Conservation (phyloP, 805 yeast species). For the Schwanniomyces vanrijiae region DNA sequence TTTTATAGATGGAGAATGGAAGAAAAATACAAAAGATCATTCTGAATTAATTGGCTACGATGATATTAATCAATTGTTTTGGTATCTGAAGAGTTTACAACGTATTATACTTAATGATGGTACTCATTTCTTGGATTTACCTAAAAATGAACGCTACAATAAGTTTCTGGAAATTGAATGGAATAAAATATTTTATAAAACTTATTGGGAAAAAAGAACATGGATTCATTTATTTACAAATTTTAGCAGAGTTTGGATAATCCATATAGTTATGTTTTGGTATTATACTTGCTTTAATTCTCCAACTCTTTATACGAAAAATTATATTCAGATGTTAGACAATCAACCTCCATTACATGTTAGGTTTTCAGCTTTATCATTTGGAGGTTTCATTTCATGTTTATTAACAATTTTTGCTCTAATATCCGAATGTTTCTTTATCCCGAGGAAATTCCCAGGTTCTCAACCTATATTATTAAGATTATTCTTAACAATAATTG, state of each 20-base stretch:
- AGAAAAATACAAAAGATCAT: conserved; percentile 69
- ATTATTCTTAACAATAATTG: conserved; percentile 12
- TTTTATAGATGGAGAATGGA: conserved; percentile 50
- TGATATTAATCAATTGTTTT: conserved; percentile 52
- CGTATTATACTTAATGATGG: conserved; percentile 35
- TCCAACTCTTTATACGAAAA: conserved; percentile 46
- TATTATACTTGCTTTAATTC: conserved; percentile 51
- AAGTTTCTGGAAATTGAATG: conserved; percentile 36
- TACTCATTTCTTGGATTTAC: conserved; percentile 23
- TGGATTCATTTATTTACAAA: conserved; percentile 52
- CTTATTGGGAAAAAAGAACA: conserved; percentile 47
- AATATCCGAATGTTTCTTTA: conserved; percentile 22
- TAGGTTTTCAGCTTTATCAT: conserved; percentile 41
- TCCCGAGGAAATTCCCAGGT: conserved; percentile 26
- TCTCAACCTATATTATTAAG: conserved; percentile 14
- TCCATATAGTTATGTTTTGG: conserved; percentile 53
- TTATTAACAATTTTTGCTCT: conserved; percentile 25
- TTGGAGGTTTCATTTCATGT: conserved; percentile 47
- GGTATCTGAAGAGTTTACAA: conserved; percentile 41
- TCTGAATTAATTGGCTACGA: conserved; percentile 57
- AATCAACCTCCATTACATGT: conserved; percentile 48
- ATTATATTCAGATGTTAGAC: conserved; percentile 39
- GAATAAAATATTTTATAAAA: conserved; percentile 43
- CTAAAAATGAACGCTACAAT: conserved; percentile 29
- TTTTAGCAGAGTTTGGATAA: conserved; percentile 54